phyloP scores from a whole-genome alignment of 2,329 filamentous ascomycete species.

The Pyrenochaeta sp. region DNA sequence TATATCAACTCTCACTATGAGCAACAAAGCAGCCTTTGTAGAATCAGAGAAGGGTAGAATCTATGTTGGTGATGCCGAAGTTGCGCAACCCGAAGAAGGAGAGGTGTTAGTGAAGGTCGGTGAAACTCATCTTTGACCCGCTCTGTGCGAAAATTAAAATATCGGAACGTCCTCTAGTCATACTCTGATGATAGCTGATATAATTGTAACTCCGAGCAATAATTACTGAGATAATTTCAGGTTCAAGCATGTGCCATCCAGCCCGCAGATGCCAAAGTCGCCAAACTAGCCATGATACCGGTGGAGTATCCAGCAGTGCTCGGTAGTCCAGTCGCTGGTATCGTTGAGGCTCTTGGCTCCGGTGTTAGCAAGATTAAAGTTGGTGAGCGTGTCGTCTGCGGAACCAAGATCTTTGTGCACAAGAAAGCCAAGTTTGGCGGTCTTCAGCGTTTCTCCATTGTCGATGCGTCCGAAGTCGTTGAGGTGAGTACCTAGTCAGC shows the following conservation, averaged over 20 bases:
- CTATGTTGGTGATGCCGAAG: conserved; percentile 22
- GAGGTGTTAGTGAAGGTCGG: conserved; percentile 29
- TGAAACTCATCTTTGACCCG: too few relatives aligned
- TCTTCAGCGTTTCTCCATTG: conserved; percentile 21
- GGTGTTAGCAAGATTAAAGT: conserved; percentile 35
- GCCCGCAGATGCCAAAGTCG: conserved; percentile 38
- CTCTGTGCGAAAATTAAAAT: too few relatives aligned
- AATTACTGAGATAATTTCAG: too few relatives aligned
- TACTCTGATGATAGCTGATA: too few relatives aligned
- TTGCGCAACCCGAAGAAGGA: conserved; percentile 18
- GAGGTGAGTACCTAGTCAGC: conserved; percentile 11
- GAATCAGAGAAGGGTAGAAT: conserved; percentile 20
- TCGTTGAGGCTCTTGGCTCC: conserved; percentile 41
- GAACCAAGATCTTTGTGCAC: conserved; percentile 24
- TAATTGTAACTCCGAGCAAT: too few relatives aligned
- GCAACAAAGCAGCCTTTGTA: conserved; percentile 27
- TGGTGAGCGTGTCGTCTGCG: conserved; percentile 44
- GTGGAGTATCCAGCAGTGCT: conserved; percentile 37
- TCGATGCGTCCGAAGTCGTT: conserved; percentile 24
- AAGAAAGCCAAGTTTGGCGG: conserved; percentile 31
- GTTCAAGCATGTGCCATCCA: conserved; percentile 33
- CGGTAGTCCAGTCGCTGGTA: conserved; percentile 37
- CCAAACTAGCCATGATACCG: conserved; percentile 20
- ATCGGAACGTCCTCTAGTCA: too few relatives aligned
- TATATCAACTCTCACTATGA: conserved; percentile 30